These are phyloP conservation scores for Wickerhamiella vanderwaltii DNA, from an alignment of 805 yeast species.

Conservation along the genomic window DNA sequence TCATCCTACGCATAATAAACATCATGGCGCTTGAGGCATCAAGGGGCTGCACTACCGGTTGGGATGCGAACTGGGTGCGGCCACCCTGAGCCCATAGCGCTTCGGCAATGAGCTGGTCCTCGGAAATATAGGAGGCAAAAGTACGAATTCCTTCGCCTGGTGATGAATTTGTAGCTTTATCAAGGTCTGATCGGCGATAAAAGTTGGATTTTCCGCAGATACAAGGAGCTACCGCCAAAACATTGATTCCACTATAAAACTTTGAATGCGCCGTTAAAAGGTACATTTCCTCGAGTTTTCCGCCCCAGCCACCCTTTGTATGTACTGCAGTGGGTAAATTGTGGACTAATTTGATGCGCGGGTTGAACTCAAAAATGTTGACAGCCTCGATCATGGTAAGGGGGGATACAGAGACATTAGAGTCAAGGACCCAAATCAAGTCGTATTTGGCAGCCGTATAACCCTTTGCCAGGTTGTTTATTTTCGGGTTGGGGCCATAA, in stretches of 20 bases:
- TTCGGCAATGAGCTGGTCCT: constrained; percentile 85
- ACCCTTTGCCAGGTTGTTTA: constrained; percentile 77
- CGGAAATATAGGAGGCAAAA: constrained; percentile 76
- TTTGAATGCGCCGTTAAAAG: constrained; percentile 73
- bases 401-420: constrained; percentile 68
- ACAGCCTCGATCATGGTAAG: constrained; percentile 57
- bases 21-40: constrained; percentile 34
- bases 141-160: constrained; percentile 41
- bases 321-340: constrained; percentile 47
- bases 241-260: constrained; percentile 69
- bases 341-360: constrained; percentile 51
- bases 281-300: constrained; percentile 74
- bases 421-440: constrained; percentile 73
- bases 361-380: constrained; percentile 30
- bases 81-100: constrained; percentile 69
- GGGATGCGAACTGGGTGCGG: constrained; percentile 67
- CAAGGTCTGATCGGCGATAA: constrained; percentile 52
- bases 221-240: constrained; percentile 68
- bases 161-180: constrained; percentile 24
- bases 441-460: constrained; percentile 56
- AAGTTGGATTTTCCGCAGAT: constrained; percentile 83
- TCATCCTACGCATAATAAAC: constrained; percentile 53
- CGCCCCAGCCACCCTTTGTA: constrained; percentile 36
- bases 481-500: constrained; percentile 81
- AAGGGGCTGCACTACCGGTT: constrained; percentile 67